phyloP scores from a whole-genome alignment of 257 asterid genomes.

The Forsythia suspensa region DNA sequence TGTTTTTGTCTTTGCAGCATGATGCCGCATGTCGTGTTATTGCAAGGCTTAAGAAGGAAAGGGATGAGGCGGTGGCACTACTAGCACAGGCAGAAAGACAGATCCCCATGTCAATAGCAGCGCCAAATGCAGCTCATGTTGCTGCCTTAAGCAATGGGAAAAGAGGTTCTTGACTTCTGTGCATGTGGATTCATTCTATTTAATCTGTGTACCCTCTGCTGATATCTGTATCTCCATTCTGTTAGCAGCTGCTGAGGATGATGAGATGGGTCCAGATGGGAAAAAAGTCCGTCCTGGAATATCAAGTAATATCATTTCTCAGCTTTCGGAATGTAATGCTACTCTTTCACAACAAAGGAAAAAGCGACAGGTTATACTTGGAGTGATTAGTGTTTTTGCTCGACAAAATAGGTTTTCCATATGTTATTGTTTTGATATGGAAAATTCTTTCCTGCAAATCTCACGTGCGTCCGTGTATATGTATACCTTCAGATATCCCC shows the following conservation, averaged over 20 bases:
- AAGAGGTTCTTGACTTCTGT: slow-evolving; percentile 60
- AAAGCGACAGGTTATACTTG: slow-evolving; percentile 68
- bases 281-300: slow-evolving; percentile 82
- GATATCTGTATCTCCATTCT: slow-evolving; percentile 24
- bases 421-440: neutral
- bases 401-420: slow-evolving; percentile 6
- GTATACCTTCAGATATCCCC: slow-evolving; percentile 54
- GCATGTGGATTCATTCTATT: neutral
- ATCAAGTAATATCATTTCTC: slow-evolving; percentile 65
- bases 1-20: slow-evolving; percentile 55
- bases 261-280: slow-evolving; percentile 71
- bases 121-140: slow-evolving; percentile 41
- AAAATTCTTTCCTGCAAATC: neutral
- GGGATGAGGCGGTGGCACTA: slow-evolving; percentile 87
- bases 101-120: slow-evolving; percentile 55
- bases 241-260: slow-evolving; percentile 73
- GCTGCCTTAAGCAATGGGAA: slow-evolving; percentile 81
- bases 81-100: slow-evolving; percentile 89
- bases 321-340: slow-evolving; percentile 86
- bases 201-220: slow-evolving; percentile 11
- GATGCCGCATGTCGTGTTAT: slow-evolving; percentile 99
- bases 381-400: slow-evolving; percentile 16
- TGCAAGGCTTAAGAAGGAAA: slow-evolving; percentile 94
- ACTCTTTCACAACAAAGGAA: slow-evolving; percentile 91
- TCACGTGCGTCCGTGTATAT: slow-evolving; percentile 9